Conservation (phyloP, 768 basidiomycete species). For the Rhodotorula graminis region DNA sequence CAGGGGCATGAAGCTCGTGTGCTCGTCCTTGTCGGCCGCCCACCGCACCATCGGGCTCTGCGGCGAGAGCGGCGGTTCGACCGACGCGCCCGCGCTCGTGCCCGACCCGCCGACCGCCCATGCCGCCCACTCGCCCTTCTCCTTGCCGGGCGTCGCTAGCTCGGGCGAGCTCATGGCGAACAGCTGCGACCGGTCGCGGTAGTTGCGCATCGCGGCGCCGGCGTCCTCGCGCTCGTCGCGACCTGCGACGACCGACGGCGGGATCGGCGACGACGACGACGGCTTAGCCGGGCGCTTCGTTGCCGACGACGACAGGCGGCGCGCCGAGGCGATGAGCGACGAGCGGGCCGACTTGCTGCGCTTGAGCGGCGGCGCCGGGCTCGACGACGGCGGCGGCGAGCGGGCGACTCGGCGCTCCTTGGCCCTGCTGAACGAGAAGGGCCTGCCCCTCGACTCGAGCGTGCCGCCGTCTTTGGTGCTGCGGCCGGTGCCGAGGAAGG, state of each 20-base stretch:
- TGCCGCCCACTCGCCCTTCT: neutral
- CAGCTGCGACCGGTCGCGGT: constrained; percentile 1
- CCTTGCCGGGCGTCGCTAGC: constrained; percentile 10
- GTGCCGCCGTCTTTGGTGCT: neutral
- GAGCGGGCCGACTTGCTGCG: constrained; percentile 11
- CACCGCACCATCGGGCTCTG: constrained; percentile 29
- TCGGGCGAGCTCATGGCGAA: constrained; percentile 28
- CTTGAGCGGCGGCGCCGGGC: neutral
- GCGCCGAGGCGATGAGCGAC: constrained; percentile 8
- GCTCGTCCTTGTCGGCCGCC: neutral
- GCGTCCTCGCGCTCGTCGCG: neutral
- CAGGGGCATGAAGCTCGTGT: constrained; percentile 14
- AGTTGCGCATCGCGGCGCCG: constrained; percentile 1
- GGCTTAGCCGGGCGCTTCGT: neutral
- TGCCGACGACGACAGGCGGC: neutral
- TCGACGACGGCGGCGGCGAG: neutral
- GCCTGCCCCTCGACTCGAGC: neutral
- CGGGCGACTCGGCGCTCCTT: too few species aligned
- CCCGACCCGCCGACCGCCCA: too few species aligned
- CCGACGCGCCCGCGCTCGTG: too few species aligned
- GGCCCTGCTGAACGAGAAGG: constrained; percentile 3
- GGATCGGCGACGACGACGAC: constrained; percentile 3
- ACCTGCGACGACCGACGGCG: neutral
- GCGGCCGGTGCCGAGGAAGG: neutral
- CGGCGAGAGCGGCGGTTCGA: neutral